Conservation (phyloP, 1,284 basidiomycete genomes). For the Irpex sp. region DNA sequence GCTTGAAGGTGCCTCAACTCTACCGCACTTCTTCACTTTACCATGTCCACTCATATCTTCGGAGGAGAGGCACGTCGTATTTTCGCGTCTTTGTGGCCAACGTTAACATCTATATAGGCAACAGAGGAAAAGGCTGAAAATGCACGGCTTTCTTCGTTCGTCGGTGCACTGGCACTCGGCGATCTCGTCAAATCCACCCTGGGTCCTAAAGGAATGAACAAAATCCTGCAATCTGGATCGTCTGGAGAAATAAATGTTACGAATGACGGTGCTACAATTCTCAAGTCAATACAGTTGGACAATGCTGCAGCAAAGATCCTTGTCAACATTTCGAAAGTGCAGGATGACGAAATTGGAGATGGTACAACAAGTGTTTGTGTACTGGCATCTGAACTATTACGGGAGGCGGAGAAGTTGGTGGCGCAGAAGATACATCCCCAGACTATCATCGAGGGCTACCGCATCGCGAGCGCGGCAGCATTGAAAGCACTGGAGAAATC, state of each 20-base stretch:
- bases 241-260: conserved; percentile 95
- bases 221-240: conserved; percentile 90
- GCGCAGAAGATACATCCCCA: conserved; percentile 95
- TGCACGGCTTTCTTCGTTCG: conserved; percentile 96
- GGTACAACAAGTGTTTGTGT: conserved; percentile 96
- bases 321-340: conserved; percentile 99
- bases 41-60: conserved; percentile 46
- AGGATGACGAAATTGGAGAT: conserved; percentile 99
- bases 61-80: conserved; percentile 35
- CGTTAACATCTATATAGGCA: conserved; percentile 50
- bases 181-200: conserved; percentile 98
- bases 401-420: conserved; percentile 97
- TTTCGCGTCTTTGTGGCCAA: not conserved
- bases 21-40: conserved; percentile 2
- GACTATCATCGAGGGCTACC: conserved; percentile 98
- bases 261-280: conserved; percentile 99
- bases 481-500: conserved; percentile 80
- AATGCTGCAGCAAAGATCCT: conserved; percentile 99
- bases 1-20: not conserved
- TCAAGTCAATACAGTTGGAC: conserved; percentile 96
- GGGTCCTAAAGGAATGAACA: conserved; percentile 97
- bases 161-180: conserved; percentile 94
- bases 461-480: conserved; percentile 88
- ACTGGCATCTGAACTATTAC: conserved; percentile 85
- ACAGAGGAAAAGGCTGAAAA: conserved; percentile 98